Evolutionary conservation across 805 yeast genomes (phyloP), one percentile per base, ranked within the genome.

Genomic region (Metschnikowia sp.): DNA sequence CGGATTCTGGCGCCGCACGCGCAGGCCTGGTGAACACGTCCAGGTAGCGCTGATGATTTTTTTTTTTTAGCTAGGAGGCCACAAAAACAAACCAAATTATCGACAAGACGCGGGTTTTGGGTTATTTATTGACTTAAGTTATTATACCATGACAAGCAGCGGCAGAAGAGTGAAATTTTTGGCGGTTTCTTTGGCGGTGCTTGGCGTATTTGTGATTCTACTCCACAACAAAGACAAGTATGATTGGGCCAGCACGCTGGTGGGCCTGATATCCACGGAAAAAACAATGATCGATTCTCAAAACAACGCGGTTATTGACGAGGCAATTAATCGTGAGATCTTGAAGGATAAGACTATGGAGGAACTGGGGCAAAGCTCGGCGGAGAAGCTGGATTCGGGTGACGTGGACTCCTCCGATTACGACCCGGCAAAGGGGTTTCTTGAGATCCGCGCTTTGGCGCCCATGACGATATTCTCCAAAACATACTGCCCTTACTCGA

Each of bases 401-500:
- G 49, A 42, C 28, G 40, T 30, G 32, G 42, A 49, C n/a, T 34
- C 34, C 8, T 32, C 41, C 33, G 49, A 45, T 26, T 71, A 63
- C 45, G 74, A 71, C 55, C 68, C 75, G 2, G 69, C 63, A 12
- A 59, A 64, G 41, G 76, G 64, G 45, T 80, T 82, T 51, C 65
- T 76, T 36, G 75, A 74, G 44, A 85, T 87, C 32, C 60, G 90
- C 44, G 55, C 75, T 8, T 53, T 81, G 39, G 73, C 88, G 1
- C 94, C 95, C 13, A 78, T 86, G 60, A 78, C 82, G 13, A 68
- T 87, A 5, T 81, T 82, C 56, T 83, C 72, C 46, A 72, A 72
- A 50, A 56, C 74, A 2, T 65, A 71, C 59, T 87, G 97, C 69
- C 97, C 96, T 30, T 88, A 74, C 65, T 86, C 95, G 18, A 78